Evolutionary conservation across 257 asterid species (phyloP), one percentile per base, ranked within the genome.

Genomic region (Hygrophila difformis): DNA sequence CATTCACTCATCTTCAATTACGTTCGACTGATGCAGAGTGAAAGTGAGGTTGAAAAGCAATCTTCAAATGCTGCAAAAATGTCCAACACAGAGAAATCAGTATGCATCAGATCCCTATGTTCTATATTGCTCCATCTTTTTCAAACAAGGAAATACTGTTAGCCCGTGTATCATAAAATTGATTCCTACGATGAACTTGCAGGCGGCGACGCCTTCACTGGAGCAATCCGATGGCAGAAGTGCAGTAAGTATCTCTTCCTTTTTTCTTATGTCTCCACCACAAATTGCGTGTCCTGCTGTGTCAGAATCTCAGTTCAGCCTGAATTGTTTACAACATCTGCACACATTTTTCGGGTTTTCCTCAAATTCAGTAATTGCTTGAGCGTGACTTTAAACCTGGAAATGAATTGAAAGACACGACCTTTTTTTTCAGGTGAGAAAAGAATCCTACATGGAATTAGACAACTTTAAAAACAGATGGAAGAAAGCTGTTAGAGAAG

Each of bases 401-500:
- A n/a, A n/a, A n/a, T n/a, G 31, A 26, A 26, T 26, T 5, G 31
- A 26, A 26, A n/a, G n/a, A 8, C 31, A 8, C 31, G 8, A 26
- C 0, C 31, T 26, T 41, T n/a, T n/a, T n/a, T n/a, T 50, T 57
- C 74, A 82, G 91, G 82, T 79, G 46, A 46, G 81, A 8, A 69
- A 46, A 54, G 73, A 73, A 36, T 71, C 86, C 2, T 68, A 45
- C 11, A 62, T 14, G 7, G 94, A 82, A 60, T 37, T 79, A 28
- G 73, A 76, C 34, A 65, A 56, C 19, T 83, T 76, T 69, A 83
- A 76, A 53, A 69, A 53, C 17, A 71, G 94, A 68, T 83, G 91
- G 91, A 63, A 51, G 51, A 82, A 69, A 46, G 91, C 84, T 48
- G 80, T 66, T 8, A 63, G 60, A 58, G 87, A 79, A 65, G 94